Base-by-base conservation (phyloP, 768 basidiomycete species). In the Exidia glandulosa region DNA sequence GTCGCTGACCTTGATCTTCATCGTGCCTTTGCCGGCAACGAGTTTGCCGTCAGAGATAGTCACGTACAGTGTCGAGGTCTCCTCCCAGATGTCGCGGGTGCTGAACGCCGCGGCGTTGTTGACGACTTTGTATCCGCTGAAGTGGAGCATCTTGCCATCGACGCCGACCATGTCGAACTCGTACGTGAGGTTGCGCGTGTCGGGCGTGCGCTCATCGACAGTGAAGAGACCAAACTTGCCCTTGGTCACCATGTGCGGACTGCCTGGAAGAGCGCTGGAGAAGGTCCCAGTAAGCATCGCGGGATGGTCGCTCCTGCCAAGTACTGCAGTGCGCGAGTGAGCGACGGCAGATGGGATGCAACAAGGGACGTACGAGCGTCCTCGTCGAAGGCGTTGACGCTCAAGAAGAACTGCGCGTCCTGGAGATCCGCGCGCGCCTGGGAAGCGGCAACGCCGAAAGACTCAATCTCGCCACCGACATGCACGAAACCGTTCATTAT, bases 211-310 rank as follows among this genome's bases (percentile, higher is more conserved):
- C 6, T 45, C 41, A 25, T 59, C 58, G 10, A 48, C 41, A 19
- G 58, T 59, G 31, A 59, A 59, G 27, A 59, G 58, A 10, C 58
- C 41, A 29, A 59, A 59, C 29, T 48, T 45, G 58, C 58, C 58
- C 19, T 29, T 31, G 5, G 47, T 47, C 23, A 59, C 47, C 31
- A 34, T 59, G n/a, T 59, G 29, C 27, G 58, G 29, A 27, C 58
- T 31, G 9, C n/a, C 29, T 9, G 41, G 29, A 12, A 31, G 29
- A 13, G 41, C 31, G 37, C 31, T 48, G 13, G 32, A 19, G 5
- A 45, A 31, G 37, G 30, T 29, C 5, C 58, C 36, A 19, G 48
- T 48, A 31, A 59, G 58, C 58, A 19, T 48, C 32, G 32, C 58
- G 19, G 41, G 58, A 59, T 31, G 48, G 14, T 59, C 58, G 58